These are phyloP conservation scores for Mollisia scopiformis DNA, from an alignment of 2,329 filamentous ascomycete genomes.

Conservation along the genomic window DNA sequence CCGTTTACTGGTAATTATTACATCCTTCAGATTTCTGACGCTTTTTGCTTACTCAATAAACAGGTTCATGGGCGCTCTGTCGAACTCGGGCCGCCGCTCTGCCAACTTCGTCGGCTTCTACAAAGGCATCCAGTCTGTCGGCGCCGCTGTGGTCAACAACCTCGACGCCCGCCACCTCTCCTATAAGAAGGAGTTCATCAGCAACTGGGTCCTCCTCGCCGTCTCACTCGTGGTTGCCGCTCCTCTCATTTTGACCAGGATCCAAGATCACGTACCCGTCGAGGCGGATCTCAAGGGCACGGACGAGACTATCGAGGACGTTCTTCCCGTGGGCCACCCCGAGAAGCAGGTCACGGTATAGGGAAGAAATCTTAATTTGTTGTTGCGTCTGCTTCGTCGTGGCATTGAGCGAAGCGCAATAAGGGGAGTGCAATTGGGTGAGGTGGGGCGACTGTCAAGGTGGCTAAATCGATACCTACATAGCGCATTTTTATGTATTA, in stretches of 20 bases:
- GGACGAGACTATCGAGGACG: slow-evolving; percentile 79
- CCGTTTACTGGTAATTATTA: slow-evolving; percentile 75
- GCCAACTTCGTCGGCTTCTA: slow-evolving; percentile 93
- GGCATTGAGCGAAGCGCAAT: not conserved
- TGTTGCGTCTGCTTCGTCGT: not conserved
- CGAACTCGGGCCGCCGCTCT: slow-evolving; percentile 88
- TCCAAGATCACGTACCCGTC: slow-evolving; percentile 78
- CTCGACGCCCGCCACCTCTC: slow-evolving; percentile 65
- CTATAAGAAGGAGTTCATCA: slow-evolving; percentile 74
- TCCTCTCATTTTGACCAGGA: slow-evolving; percentile 77
- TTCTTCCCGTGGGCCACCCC: slow-evolving; percentile 42
- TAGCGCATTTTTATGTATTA: not conserved
- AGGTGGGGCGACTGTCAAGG: not conserved
- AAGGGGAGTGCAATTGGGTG: not conserved
- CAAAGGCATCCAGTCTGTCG: slow-evolving; percentile 89
- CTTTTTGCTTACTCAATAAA: slow-evolving; percentile 15
- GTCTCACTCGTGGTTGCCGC: slow-evolving; percentile 76
- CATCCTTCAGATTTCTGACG: slow-evolving; percentile 5
- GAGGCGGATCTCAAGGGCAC: slow-evolving; percentile 85
- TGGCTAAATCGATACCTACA: not conserved
- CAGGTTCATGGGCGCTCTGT: slow-evolving; percentile 89
- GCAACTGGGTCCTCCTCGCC: slow-evolving; percentile 75
- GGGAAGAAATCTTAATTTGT: not conserved
- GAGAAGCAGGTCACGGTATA: slow-evolving; percentile 17
- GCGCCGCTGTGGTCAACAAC: slow-evolving; percentile 75